Conservation (phyloP, 441 rosid genomes). For the Macaranga tanarius region DNA sequence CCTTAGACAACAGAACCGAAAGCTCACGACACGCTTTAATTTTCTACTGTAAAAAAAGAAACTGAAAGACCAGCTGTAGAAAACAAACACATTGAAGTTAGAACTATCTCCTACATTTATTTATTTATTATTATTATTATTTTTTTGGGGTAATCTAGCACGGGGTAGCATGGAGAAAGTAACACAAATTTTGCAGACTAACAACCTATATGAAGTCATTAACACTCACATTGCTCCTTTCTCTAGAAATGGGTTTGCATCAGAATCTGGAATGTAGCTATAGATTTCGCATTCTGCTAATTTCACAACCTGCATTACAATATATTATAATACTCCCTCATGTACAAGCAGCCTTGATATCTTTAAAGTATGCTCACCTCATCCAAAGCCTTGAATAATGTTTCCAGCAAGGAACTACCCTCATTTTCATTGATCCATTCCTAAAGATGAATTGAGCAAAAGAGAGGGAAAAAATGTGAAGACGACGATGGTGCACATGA, state of each 20-base stretch:
- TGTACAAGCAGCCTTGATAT: conserved; percentile 16
- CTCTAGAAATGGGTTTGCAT: conserved; percentile 82
- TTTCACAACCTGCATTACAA: conserved; percentile 69
- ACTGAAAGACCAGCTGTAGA: conserved; percentile 83
- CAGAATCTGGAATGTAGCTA: conserved; percentile 73
- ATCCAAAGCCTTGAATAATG: conserved; percentile 75
- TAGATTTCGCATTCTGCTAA: conserved; percentile 85
- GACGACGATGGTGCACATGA: not conserved
- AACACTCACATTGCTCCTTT: conserved; percentile 70
- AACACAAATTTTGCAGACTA: not conserved
- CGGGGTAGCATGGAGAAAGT: not conserved
- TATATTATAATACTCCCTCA: conserved; percentile 24
- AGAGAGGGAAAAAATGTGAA: not conserved
- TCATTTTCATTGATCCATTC: conserved; percentile 73
- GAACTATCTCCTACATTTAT: not conserved
- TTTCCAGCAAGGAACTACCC: conserved; percentile 70
- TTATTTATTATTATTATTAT: not conserved
- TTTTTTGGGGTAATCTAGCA: too few species aligned
- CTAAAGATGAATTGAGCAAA: conserved; percentile 31
- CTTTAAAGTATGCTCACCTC: conserved; percentile 54
- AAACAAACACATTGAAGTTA: conserved; percentile 14
- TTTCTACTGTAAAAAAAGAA: conserved; percentile 93
- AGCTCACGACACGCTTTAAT: conserved; percentile 76
- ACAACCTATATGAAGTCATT: not conserved
- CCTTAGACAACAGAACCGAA: conserved; percentile 82